phyloP scores from a whole-genome alignment of 768 basidiomycete species.

The Tricholoma bakamatsutake region DNA sequence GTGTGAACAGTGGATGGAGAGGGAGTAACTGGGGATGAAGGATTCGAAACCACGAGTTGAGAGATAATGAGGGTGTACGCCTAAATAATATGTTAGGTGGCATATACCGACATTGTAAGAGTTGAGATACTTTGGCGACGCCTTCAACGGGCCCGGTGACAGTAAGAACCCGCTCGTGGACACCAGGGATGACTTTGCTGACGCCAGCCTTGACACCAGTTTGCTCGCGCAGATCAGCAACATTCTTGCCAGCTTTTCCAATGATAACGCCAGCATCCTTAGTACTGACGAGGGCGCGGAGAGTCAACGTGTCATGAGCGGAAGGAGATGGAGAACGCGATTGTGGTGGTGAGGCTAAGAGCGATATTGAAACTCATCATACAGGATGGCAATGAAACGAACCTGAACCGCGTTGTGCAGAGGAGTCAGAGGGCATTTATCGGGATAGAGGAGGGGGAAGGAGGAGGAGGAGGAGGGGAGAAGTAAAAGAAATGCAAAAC shows the following conservation, averaged over 20 bases:
- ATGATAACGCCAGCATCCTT: constrained; percentile 98
- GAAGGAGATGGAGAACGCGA: constrained; percentile 75
- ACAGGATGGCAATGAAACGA: constrained; percentile 4
- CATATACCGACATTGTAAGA: constrained; percentile 4
- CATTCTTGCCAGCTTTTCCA: constrained; percentile 95
- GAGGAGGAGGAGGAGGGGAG: constrained; percentile 23
- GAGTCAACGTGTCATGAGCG: constrained; percentile 72
- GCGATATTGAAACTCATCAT: neutral
- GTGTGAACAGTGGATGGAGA: constrained; percentile 76
- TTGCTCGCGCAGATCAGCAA: constrained; percentile 92
- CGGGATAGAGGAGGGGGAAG: constrained; percentile 25
- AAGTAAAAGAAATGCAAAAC: constrained; percentile 3
- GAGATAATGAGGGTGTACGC: constrained; percentile 94
- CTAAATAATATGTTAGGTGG: constrained; percentile 32
- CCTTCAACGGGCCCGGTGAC: constrained; percentile 89
- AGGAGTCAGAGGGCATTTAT: constrained; percentile 64
- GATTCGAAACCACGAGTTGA: constrained; percentile 80
- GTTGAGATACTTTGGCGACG: constrained; percentile 72
- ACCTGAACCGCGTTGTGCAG: constrained; percentile 53
- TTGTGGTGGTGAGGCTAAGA: constrained; percentile 49
- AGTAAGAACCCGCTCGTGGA: constrained; percentile 96
- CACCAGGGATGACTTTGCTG: constrained; percentile 96
- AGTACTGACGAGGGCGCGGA: constrained; percentile 92
- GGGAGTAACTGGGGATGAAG: constrained; percentile 62
- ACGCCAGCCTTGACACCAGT: constrained; percentile 98